phyloP scores from a whole-genome alignment of 306 rosid species.

The Alnus glutinosa region DNA sequence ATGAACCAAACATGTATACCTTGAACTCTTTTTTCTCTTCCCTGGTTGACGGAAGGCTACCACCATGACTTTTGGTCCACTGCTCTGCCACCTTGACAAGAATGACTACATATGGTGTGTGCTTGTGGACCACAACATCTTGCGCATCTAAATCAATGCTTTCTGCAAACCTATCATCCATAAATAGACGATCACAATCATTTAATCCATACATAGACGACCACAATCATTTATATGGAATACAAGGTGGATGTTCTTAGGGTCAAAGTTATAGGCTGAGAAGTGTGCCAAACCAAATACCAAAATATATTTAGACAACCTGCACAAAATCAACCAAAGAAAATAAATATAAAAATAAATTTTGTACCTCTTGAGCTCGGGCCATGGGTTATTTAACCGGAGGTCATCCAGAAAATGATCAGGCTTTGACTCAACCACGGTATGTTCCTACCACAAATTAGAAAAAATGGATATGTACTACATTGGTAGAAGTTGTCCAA shows the following conservation, averaged over 20 bases:
- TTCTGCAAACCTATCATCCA: conserved; percentile 63
- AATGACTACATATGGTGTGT: conserved; percentile 84
- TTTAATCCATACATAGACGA: not conserved
- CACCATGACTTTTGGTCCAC: conserved; percentile 81
- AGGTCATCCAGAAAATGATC: conserved; percentile 98
- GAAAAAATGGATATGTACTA: conserved; percentile 19
- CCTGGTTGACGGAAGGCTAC: conserved; percentile 80
- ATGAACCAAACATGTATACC: conserved; percentile 49
- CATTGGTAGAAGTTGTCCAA: not conserved
- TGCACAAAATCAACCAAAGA: conserved; percentile 7
- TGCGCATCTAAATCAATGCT: conserved; percentile 67
- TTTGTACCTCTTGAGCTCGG: conserved; percentile 78
- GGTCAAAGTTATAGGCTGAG: conserved; percentile 10
- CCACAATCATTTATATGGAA: conserved; percentile 34
- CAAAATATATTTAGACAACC: conserved; percentile 1
- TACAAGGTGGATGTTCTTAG: conserved; percentile 12
- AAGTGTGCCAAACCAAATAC: conserved; percentile 14
- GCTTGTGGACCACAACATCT: conserved; percentile 83
- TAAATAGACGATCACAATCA: conserved; percentile 33
- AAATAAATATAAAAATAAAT: conserved; percentile 22
- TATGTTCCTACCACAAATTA: conserved; percentile 73
- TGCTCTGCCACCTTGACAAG: conserved; percentile 89
- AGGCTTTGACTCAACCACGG: conserved; percentile 93
- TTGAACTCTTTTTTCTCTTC: conserved; percentile 90
- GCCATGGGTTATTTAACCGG: conserved; percentile 97